phyloP scores from a whole-genome alignment of 176 grass and related monocot species.

The Eleusine indica region DNA sequence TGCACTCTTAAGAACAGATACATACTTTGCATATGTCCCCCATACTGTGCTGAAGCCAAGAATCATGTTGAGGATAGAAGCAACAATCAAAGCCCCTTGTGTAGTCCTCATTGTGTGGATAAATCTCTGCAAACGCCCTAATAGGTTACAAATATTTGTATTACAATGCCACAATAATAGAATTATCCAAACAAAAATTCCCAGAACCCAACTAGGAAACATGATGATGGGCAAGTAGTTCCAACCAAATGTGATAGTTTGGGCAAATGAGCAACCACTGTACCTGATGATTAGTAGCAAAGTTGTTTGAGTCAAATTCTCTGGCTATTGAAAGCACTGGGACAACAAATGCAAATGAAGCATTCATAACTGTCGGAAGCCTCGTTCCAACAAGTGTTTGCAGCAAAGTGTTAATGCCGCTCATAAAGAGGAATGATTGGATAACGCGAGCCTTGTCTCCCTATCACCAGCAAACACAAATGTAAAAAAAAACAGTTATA shows the following conservation, averaged over 20 bases:
- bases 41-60: conserved; percentile 82
- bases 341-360: conserved; percentile 86
- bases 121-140: conserved; percentile 78
- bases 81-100: conserved; percentile 88
- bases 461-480: conserved; percentile 48
- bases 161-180: conserved; percentile 29
- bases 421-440: conserved; percentile 87
- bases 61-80: conserved; percentile 91
- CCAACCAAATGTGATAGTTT: conserved; percentile 21
- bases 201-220: not conserved
- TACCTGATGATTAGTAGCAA: conserved; percentile 66
- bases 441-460: conserved; percentile 95
- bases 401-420: conserved; percentile 92
- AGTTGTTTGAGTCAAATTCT: conserved; percentile 42
- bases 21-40: conserved; percentile 67
- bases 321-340: conserved; percentile 87
- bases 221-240: conserved; percentile 4
- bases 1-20: conserved; percentile 27
- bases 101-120: conserved; percentile 82
- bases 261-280: conserved; percentile 15
- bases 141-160: conserved; percentile 40
- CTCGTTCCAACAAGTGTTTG: conserved; percentile 89
- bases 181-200: conserved; percentile 9
- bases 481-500: conserved; percentile 24
- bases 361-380: conserved; percentile 89